Evolutionary conservation across 2,329 filamentous ascomycete species (phyloP), one percentile per base, ranked within the genome.

Genomic region (Ascochyta rabiei): DNA sequence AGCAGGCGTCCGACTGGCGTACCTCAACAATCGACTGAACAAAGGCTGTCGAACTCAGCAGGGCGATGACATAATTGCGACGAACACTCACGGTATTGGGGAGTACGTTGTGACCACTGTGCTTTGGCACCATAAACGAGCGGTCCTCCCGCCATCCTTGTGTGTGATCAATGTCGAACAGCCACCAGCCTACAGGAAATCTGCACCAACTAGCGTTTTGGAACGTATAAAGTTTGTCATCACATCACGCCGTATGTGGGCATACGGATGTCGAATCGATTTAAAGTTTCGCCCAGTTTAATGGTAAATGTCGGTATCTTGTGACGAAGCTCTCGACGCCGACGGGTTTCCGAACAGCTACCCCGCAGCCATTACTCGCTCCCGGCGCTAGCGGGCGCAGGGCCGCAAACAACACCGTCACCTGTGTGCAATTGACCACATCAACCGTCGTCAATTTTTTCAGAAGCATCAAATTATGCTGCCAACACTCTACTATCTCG

Each of bases 21-120:
- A 76, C 26, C 77, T 69, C 4, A 79, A 66, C 13, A 80, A 64
- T 18, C 76, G 68, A 58, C 69, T 72, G 64, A 80, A 79, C 26
- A 80, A 62, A 38, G 68, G 70, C 68, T 73, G 40, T 21, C 13
- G 9, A 9, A 9, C 15, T 54, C 41, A 54, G 52, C 18, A 30
- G n/a, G 19, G 31, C 5, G 1, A 41, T 12, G n/a, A 30, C 18
- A 8, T 10, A 2, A 35, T 6, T 2, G 5, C 12, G 16, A 10
- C 16, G 1, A 16, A 10, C 37, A 52, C 60, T n/a, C 66, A 72
- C 69, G 41, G 68, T 69, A 45, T 71, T 71, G 4, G 72, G 72
- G 7, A 73, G 63, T 23, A 72, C 48, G 24, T 66, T 63, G 45
- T 53, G 57, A 15, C 70, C 69, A 35, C 56, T 41, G 51, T 73